These are phyloP conservation scores for Aegle marmelos DNA, from an alignment of 345 rosid species.

Conservation along the genomic window DNA sequence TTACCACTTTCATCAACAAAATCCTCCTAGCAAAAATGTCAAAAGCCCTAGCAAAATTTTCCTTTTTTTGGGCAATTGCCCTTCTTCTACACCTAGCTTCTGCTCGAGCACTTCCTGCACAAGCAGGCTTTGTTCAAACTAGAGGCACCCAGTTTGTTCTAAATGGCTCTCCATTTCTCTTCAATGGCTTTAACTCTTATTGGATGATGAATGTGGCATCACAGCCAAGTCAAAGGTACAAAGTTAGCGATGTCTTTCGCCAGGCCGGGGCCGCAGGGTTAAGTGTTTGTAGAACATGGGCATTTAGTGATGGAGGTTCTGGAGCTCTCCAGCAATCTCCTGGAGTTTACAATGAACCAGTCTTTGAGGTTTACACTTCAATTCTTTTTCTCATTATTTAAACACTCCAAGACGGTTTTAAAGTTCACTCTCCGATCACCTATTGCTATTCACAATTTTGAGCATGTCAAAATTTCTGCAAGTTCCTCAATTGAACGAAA, in stretches of 20 bases:
- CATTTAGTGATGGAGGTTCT: constrained; percentile 41
- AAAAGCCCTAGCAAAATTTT: not conserved
- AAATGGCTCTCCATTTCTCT: constrained; percentile 36
- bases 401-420: too few species aligned
- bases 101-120: not conserved
- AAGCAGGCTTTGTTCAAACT: constrained; percentile 25
- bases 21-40: constrained; percentile 12
- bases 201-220: constrained; percentile 47
- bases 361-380: constrained; percentile 32
- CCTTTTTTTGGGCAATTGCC: constrained; percentile 5
- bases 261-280: constrained; percentile 38
- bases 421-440: too few species aligned
- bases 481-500: too few species aligned
- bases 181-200: constrained; percentile 53
- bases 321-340: constrained; percentile 41
- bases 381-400: not conserved
- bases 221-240: constrained; percentile 21
- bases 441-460: too few species aligned
- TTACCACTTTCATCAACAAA: not conserved
- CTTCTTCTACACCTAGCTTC: constrained; percentile 6
- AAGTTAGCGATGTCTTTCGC: constrained; percentile 27
- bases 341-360: constrained; percentile 31
- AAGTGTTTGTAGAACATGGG: constrained; percentile 47
- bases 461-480: too few species aligned
- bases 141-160: constrained; percentile 31